These are phyloP conservation scores for Trichoderma sp. DNA, from an alignment of 2,329 filamentous ascomycete species.

Conservation along the genomic window DNA sequence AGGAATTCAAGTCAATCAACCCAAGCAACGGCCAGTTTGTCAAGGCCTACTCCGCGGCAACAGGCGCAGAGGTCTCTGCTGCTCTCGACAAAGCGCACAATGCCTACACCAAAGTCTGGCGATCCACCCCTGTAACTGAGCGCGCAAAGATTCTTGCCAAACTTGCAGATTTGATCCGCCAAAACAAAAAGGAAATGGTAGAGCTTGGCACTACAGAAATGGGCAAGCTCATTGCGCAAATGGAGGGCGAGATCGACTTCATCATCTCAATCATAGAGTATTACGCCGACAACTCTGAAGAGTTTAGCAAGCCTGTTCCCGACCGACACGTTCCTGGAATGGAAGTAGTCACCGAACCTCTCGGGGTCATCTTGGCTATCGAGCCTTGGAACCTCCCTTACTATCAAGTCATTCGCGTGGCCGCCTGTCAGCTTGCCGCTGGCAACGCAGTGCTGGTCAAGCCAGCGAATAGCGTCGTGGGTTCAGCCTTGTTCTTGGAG, in stretches of 20 bases:
- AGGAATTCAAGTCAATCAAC: slow-evolving; percentile 8
- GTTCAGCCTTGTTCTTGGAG: slow-evolving; percentile 64
- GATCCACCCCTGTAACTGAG: background rate
- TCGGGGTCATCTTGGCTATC: slow-evolving; percentile 47
- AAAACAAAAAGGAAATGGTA: slow-evolving; percentile 13
- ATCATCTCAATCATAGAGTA: background rate
- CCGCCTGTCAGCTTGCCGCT: slow-evolving; percentile 67
- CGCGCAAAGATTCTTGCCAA: slow-evolving; percentile 4
- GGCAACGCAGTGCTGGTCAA: slow-evolving; percentile 72
- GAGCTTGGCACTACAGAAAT: slow-evolving; percentile 14
- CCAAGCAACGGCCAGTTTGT: slow-evolving; percentile 6
- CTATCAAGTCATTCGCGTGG: slow-evolving; percentile 77
- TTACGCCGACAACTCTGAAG: slow-evolving; percentile 14
- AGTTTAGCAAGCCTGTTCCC: slow-evolving; percentile 3
- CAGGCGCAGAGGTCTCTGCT: slow-evolving; percentile 3
- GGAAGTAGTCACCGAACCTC: slow-evolving; percentile 5
- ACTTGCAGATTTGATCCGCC: slow-evolving; percentile 5
- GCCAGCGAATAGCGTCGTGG: slow-evolving; percentile 71
- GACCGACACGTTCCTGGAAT: background rate
- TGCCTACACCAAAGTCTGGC: slow-evolving; percentile 15
- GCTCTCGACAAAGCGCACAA: slow-evolving; percentile 18
- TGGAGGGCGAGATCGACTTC: background rate
- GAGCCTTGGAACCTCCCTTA: slow-evolving; percentile 84
- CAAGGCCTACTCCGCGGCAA: background rate
- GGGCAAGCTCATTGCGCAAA: slow-evolving; percentile 4